Evolutionary conservation across 2,329 filamentous ascomycete genomes (phyloP).

Genomic region (Botrytis elliptica): DNA sequence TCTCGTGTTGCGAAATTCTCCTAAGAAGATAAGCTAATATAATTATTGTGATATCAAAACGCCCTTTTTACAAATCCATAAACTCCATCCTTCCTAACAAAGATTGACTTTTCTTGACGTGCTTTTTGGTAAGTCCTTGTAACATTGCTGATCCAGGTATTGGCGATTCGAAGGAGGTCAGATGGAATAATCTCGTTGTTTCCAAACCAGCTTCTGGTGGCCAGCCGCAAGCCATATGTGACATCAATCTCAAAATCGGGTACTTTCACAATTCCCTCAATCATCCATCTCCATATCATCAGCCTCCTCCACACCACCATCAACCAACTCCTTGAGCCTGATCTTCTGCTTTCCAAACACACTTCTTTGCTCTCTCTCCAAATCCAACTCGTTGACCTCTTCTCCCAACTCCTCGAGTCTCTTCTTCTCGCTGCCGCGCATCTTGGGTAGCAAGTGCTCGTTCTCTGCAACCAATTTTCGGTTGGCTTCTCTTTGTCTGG

Average conservation of each 20-base stretch:
- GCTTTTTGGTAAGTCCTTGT: background rate
- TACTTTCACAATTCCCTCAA: constrained; percentile 28
- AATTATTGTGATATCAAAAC: constrained; percentile 22
- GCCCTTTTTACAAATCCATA: constrained; percentile 21
- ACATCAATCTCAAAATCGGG: constrained; percentile 13
- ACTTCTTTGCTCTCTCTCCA: constrained; percentile 44
- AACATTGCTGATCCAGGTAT: background rate
- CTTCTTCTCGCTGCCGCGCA: constrained; percentile 62
- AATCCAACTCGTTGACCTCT: constrained; percentile 48
- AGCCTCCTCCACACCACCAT: constrained; percentile 42
- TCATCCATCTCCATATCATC: constrained; percentile 51
- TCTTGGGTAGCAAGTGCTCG: constrained; percentile 81
- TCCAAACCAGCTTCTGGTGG: constrained; percentile 8
- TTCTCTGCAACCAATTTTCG: constrained; percentile 88
- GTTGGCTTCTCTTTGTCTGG: constrained; percentile 74
- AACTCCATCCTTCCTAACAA: constrained; percentile 18
- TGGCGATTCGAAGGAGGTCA: background rate
- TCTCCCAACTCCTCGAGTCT: constrained; percentile 52
- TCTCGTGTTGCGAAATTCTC: background rate
- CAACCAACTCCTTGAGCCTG: constrained; percentile 41
- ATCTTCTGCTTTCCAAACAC: constrained; percentile 44
- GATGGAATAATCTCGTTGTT: background rate
- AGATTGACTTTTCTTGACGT: constrained; percentile 13
- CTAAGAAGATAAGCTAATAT: background rate
- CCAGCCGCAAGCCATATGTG: background rate